Conservation (phyloP, 1,139 yeast species). For the Lodderomyces metapsilosis region DNA sequence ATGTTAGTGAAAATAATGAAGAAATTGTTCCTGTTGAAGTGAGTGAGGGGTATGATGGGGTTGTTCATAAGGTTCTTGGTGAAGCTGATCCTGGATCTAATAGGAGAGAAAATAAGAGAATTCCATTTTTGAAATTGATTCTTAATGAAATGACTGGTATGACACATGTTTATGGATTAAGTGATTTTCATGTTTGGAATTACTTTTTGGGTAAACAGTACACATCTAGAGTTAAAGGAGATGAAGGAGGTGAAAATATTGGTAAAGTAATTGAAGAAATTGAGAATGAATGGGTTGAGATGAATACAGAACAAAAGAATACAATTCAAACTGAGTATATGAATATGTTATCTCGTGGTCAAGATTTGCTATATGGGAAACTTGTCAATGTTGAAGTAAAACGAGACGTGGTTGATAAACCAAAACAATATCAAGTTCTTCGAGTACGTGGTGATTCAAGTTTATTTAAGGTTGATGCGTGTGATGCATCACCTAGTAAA, state of each 20-base stretch:
- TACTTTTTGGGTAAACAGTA: slow-evolving; percentile 9
- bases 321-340: slow-evolving; percentile 26
- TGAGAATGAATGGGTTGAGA: slow-evolving; percentile 23
- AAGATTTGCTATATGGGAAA: slow-evolving; percentile 31
- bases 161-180: slow-evolving; percentile 3
- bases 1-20: neutral
- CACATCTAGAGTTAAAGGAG: neutral
- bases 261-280: neutral
- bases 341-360: slow-evolving; percentile 27
- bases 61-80: neutral
- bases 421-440: neutral
- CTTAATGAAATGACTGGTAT: slow-evolving; percentile 4
- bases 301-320: slow-evolving; percentile 22
- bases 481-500: neutral
- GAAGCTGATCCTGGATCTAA: slow-evolving; percentile 1
- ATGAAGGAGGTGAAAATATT: neutral
- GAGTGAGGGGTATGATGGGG: slow-evolving; percentile 2
- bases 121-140: slow-evolving; percentile 3
- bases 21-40: neutral
- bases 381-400: slow-evolving; percentile 22
- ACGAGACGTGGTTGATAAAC: neutral
- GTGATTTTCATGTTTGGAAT: slow-evolving; percentile 8
- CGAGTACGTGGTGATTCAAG: slow-evolving; percentile 3
- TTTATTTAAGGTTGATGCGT: neutral
- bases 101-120: neutral